Conservation (phyloP, 768 basidiomycete genomes). For the Scleroderma bovista region DNA sequence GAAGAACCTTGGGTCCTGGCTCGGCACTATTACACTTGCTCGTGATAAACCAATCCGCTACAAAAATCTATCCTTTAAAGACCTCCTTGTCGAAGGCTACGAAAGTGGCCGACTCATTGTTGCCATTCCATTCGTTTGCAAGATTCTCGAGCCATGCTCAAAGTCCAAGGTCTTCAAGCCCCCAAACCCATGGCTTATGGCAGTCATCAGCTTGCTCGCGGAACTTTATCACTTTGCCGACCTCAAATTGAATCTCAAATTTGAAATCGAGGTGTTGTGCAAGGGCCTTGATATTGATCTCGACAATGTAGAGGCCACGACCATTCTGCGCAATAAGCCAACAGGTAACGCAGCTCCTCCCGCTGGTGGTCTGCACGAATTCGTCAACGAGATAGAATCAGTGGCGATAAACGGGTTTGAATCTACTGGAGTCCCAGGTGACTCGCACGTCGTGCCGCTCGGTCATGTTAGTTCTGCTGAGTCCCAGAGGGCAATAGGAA, state of each 20-base stretch:
- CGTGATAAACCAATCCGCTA: conserved; percentile 89
- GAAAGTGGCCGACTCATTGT: conserved; percentile 87
- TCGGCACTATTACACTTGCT: conserved; percentile 89
- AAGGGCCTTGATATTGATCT: conserved; percentile 86
- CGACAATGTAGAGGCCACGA: conserved; percentile 77
- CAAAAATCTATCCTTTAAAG: conserved; percentile 94
- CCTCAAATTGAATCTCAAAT: conserved; percentile 93
- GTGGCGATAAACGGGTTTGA: conserved; percentile 73
- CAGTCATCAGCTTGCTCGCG: conserved; percentile 82
- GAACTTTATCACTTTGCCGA: conserved; percentile 98
- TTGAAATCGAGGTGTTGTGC: conserved; percentile 97
- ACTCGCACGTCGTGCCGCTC: conserved; percentile 59
- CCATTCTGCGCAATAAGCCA: conserved; percentile 74
- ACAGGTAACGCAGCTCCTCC: conserved; percentile 43
- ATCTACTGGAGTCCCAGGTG: conserved; percentile 40
- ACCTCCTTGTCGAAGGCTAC: conserved; percentile 93
- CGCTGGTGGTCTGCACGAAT: conserved; percentile 63
- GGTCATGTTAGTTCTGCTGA: conserved; percentile 58
- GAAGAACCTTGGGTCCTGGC: conserved; percentile 95
- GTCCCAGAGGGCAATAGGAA: conserved; percentile 59
- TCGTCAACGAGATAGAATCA: conserved; percentile 74
- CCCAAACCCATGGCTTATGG: conserved; percentile 99
- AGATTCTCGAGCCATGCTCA: conserved; percentile 85
- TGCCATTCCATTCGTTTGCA: conserved; percentile 97
- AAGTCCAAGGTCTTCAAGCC: conserved; percentile 91